phyloP scores from a whole-genome alignment of 805 yeast species.

The Yamadazyma olivae region DNA sequence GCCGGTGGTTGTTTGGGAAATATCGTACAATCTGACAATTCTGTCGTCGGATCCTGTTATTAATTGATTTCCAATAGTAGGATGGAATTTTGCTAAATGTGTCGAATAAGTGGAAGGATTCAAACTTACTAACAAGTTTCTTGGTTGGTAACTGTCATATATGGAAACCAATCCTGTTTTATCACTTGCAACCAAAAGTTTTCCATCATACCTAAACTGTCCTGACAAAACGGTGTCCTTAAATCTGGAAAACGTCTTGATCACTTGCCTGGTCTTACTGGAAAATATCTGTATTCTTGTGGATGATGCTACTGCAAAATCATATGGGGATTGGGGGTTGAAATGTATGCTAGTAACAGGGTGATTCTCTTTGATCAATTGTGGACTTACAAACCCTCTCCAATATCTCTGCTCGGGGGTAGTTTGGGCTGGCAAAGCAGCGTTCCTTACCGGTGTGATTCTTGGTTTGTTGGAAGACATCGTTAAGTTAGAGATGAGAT shows the following conservation, averaged over 20 bases:
- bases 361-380: slow-evolving; percentile 88
- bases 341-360: slow-evolving; percentile 86
- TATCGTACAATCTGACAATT: slow-evolving; percentile 82
- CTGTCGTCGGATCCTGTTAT: slow-evolving; percentile 92
- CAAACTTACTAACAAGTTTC: slow-evolving; percentile 74
- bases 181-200: slow-evolving; percentile 89
- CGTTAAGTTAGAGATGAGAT: slow-evolving; percentile 1
- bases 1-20: slow-evolving; percentile 63
- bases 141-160: slow-evolving; percentile 78
- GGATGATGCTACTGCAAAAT: slow-evolving; percentile 89
- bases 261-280: slow-evolving; percentile 89
- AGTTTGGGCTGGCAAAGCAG: slow-evolving; percentile 77
- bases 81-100: slow-evolving; percentile 91
- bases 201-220: slow-evolving; percentile 88
- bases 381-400: slow-evolving; percentile 82
- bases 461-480: slow-evolving; percentile 78
- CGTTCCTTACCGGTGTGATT: slow-evolving; percentile 61
- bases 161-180: slow-evolving; percentile 91
- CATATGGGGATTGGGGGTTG: slow-evolving; percentile 82
- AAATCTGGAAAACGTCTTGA: slow-evolving; percentile 81
- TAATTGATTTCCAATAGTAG: slow-evolving; percentile 66
- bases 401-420: slow-evolving; percentile 94
- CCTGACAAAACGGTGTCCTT: slow-evolving; percentile 92
- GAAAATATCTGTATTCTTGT: slow-evolving; percentile 91
- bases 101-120: slow-evolving; percentile 85